phyloP scores from a whole-genome alignment of 805 yeast genomes.

The Ogataea zsoltii region DNA sequence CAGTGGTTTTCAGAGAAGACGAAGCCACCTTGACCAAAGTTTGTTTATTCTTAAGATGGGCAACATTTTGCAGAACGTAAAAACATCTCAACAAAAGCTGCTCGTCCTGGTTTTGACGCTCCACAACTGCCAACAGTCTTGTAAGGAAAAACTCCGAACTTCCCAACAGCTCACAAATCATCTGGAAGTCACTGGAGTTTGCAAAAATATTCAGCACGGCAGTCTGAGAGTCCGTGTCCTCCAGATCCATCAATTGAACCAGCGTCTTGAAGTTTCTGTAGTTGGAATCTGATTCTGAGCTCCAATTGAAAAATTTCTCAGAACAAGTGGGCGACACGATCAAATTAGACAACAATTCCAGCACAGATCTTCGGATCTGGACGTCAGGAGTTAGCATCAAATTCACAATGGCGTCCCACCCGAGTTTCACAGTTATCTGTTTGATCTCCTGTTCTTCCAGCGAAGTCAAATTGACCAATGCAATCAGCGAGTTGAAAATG shows the following conservation, averaged over 20 bases:
- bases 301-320: conserved; percentile 61
- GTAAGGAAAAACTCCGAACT: conserved; percentile 23
- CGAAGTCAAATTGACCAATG: conserved; percentile 53
- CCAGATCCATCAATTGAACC: conserved; percentile 41
- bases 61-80: conserved; percentile 23
- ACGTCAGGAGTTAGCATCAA: conserved; percentile 37
- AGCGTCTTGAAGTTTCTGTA: conserved; percentile 42
- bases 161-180: conserved; percentile 24
- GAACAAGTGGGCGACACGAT: conserved; percentile 39
- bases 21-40: conserved; percentile 2
- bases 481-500: conserved; percentile 45
- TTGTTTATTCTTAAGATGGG: conserved; percentile 6
- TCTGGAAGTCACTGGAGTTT: conserved; percentile 28
- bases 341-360: conserved; percentile 52
- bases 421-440: conserved; percentile 36
- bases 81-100: conserved; percentile 27
- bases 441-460: conserved; percentile 35
- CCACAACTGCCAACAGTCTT: conserved; percentile 17
- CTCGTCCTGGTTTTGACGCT: conserved; percentile 18
- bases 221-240: conserved; percentile 41
- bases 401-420: conserved; percentile 39
- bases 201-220: conserved; percentile 35
- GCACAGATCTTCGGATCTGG: conserved; percentile 44
- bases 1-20: conserved; percentile 5
- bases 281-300: conserved; percentile 33